Base-by-base conservation (phyloP, 129 eudicot species). In the Escallonia rubra region DNA sequence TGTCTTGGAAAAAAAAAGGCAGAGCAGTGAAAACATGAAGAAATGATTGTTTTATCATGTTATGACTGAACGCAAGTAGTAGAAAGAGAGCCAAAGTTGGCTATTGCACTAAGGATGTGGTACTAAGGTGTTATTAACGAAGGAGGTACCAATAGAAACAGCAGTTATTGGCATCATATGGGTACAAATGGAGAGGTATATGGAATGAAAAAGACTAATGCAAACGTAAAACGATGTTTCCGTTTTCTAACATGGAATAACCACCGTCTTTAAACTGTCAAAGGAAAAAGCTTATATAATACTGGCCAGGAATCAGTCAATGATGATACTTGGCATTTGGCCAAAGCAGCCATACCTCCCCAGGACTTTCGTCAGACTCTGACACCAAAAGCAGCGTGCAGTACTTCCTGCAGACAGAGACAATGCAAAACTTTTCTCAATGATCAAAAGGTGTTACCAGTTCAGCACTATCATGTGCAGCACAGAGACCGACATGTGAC, bases 321-420 rank as follows among this genome's bases (percentile, higher is more conserved):
- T n/a, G 16, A 46, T 46, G 14, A 9, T 46, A 46, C 10, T 46
- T 46, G 10, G 10, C 6, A 46, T 46, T 46, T 46, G 12, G 12
- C 34, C 62, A 47, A 66, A 51, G 56, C 50, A 65, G 73, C 52
- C 63, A 15, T 79, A 89, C 96, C 96, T 92, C 83, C 52, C 66
- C 80, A 68, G 73, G 56, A 42, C 77, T 68, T 77, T 80, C 78
- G 15, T 42, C 67, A 2, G 77, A 77, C 69, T 76, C 78, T 34
- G 62, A 76, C 38, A 76, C 84, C 77, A 92, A 74, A 69, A 82
- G 75, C 63, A 92, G 50, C 0, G 98, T 81, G 81, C 95, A 80
- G 64, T 81, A 89, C 77, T 92, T 92, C 74, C 98, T 92, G 81
- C 62, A 76, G 41, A 70, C 9, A 44, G 15, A 62, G 55, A 58